Percentiles rank a stretch among this genome's conserved stretches.
phyloP scores from a whole-genome alignment of 2,329 filamentous ascomycete species.

The Fusarium sp. region DNA sequence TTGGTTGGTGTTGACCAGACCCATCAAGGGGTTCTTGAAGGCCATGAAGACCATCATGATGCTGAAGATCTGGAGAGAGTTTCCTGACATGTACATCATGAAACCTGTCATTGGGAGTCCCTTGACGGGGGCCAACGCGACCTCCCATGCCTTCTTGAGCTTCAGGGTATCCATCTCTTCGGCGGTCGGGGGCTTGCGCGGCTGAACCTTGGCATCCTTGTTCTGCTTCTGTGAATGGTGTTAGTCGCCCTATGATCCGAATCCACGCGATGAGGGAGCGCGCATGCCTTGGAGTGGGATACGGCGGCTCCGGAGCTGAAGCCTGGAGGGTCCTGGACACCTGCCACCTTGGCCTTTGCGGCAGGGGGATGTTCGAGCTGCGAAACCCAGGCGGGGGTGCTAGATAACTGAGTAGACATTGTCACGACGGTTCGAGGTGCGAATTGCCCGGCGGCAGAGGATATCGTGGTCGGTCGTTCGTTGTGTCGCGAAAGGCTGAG shows the following conservation, averaged over 20 bases:
- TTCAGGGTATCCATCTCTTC: slow-evolving; percentile 95
- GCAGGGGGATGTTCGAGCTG: slow-evolving; percentile 76
- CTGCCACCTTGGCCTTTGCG: slow-evolving; percentile 68
- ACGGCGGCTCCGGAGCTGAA: slow-evolving; percentile 66
- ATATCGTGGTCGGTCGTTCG: neutral
- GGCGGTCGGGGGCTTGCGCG: slow-evolving; percentile 71
- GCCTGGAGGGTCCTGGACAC: slow-evolving; percentile 85
- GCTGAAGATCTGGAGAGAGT: slow-evolving; percentile 97
- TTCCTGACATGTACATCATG: slow-evolving; percentile 99
- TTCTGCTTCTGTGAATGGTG: slow-evolving; percentile 55
- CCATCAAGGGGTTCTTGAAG: slow-evolving; percentile 94
- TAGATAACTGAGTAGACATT: slow-evolving; percentile 49
- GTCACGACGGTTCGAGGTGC: neutral
- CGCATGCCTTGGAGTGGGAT: slow-evolving; percentile 63
- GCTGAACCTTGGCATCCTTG: slow-evolving; percentile 58
- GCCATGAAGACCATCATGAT: slow-evolving; percentile 99
- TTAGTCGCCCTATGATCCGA: slow-evolving; percentile 12
- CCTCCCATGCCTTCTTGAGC: slow-evolving; percentile 98
- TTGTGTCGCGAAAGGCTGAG: slow-evolving; percentile 17
- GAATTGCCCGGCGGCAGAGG: neutral
- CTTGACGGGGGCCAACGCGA: slow-evolving; percentile 92
- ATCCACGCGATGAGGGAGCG: neutral
- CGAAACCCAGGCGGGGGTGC: slow-evolving; percentile 77
- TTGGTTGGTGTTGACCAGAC: slow-evolving; percentile 79
- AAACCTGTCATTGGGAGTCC: slow-evolving; percentile 96